Evolutionary conservation across 139 green algal species (phyloP), one percentile per base, ranked within the genome.

Genomic region (Trebouxia sp.): DNA sequence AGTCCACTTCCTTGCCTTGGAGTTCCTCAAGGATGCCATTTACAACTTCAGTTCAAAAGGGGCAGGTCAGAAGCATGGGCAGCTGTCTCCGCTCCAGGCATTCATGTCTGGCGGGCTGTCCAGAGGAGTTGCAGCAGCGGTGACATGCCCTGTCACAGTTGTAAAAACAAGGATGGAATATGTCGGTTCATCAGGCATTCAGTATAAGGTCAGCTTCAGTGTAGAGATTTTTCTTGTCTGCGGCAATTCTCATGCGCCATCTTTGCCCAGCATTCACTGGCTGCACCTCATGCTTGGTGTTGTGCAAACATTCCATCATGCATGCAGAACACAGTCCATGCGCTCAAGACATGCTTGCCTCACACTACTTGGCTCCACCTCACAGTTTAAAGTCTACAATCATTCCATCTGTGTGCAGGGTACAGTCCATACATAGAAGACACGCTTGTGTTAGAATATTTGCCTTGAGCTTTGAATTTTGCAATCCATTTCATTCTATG

Each of bases 121-220:
- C 0, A 84, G 96, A 26, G 92, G 87, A 0, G 75, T 97, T 53
- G 91, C 93, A 10, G 91, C 93, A 24, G 82, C 93, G 3, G 81
- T 94, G 8, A 86, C 97, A 48, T 96, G 89, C 42, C 96, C 96
- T 14, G 79, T 98, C 24, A 98, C 94, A 1, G 86, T 99, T 0
- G 76, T 99, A 15, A 99, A 99, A 79, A 99, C 96, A 0, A 86
- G 95, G 32, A 97, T 99, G 93, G 96, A 99, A 86, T 97, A 96
- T 69, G 75, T 69, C 1, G 79, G 79, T 17, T 53, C 65, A 41
- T 78, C 42, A 35, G 70, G 14, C 26, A 37, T 76, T 20, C 65
- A 56, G 32, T 85, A 87, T 65, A 81, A 42, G 75, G 74, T 85
- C 15, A n/a, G n/a, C n/a, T n/a, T n/a, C n/a, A n/a, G n/a, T n/a